A percentile compares a stretch with the other conserved stretches of the same genome.
These are phyloP conservation scores for Fusarium protoensiforme DNA, from an alignment of 2,329 filamentous ascomycete genomes.

Conservation along the genomic window DNA sequence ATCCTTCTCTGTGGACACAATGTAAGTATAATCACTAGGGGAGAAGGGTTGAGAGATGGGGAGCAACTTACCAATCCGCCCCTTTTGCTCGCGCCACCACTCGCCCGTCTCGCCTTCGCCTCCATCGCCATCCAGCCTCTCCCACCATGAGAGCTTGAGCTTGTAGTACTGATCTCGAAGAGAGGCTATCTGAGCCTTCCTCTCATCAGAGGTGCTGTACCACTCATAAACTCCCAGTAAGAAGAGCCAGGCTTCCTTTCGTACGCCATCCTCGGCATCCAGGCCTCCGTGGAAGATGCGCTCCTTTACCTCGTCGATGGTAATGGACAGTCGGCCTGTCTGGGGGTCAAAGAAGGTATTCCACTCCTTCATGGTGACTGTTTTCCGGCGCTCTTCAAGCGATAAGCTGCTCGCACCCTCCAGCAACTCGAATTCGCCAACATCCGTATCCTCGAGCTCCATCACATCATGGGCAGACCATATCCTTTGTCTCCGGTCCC, in stretches of 20 bases:
- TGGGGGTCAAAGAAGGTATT: constrained; percentile 84
- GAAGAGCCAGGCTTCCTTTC: constrained; percentile 98
- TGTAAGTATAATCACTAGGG: constrained; percentile 1
- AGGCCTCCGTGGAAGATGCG: constrained; percentile 96
- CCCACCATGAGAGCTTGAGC: constrained; percentile 97
- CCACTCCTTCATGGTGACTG: constrained; percentile 88
- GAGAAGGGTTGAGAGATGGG: constrained; percentile 15
- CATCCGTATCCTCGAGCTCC: constrained; percentile 92
- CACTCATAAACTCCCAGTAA: constrained; percentile 91
- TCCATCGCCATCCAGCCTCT: constrained; percentile 84
- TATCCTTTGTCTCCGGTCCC: constrained; percentile 84
- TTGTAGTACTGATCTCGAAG: constrained; percentile 93
- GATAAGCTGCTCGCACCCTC: constrained; percentile 81
- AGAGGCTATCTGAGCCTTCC: constrained; percentile 84
- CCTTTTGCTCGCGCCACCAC: constrained; percentile 96
- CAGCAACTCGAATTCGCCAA: constrained; percentile 95
- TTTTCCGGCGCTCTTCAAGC: constrained; percentile 79
- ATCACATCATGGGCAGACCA: constrained; percentile 95
- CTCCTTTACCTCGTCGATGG: constrained; percentile 93
- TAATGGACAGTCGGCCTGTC: constrained; percentile 81
- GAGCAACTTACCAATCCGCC: constrained; percentile 81
- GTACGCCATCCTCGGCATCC: constrained; percentile 86
- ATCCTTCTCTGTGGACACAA: constrained; percentile 82
- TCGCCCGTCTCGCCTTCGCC: constrained; percentile 85
- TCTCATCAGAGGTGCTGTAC: constrained; percentile 89